Conservation (phyloP, 805 yeast genomes). For the Candida sonorensis region DNA sequence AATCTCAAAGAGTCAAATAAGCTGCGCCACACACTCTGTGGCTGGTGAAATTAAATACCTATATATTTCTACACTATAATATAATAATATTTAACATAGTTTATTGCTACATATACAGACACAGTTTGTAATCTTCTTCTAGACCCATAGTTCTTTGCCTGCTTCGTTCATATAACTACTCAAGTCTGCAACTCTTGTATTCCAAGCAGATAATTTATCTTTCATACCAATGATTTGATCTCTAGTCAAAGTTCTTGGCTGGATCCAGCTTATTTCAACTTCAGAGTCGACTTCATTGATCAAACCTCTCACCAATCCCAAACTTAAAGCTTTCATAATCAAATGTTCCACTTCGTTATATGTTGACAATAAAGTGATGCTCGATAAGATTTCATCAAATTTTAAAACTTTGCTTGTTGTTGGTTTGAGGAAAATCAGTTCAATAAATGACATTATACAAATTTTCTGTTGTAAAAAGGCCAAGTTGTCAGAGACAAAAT, state of each 20-base stretch:
- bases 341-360: slow-evolving; percentile 80
- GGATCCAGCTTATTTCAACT: slow-evolving; percentile 87
- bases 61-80: too few relatives aligned
- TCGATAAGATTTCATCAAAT: slow-evolving; percentile 63
- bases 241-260: slow-evolving; percentile 84
- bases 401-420: slow-evolving; percentile 67
- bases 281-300: slow-evolving; percentile 81
- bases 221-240: slow-evolving; percentile 76
- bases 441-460: slow-evolving; percentile 86
- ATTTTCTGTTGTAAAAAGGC: slow-evolving; percentile 81
- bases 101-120: too few relatives aligned
- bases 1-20: too few relatives aligned
- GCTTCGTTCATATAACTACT: slow-evolving; percentile 52
- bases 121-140: too few relatives aligned
- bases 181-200: slow-evolving; percentile 59
- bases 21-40: too few relatives aligned
- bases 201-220: slow-evolving; percentile 72
- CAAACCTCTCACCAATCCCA: slow-evolving; percentile 78
- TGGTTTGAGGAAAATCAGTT: slow-evolving; percentile 72
- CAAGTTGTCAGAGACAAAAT: slow-evolving; percentile 46
- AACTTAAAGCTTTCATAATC: slow-evolving; percentile 83
- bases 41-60: too few relatives aligned
- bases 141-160: slow-evolving; percentile 63
- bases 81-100: too few relatives aligned
- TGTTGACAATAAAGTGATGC: slow-evolving; percentile 54